phyloP scores from a whole-genome alignment of 768 basidiomycete genomes.

The Russula foetens region DNA sequence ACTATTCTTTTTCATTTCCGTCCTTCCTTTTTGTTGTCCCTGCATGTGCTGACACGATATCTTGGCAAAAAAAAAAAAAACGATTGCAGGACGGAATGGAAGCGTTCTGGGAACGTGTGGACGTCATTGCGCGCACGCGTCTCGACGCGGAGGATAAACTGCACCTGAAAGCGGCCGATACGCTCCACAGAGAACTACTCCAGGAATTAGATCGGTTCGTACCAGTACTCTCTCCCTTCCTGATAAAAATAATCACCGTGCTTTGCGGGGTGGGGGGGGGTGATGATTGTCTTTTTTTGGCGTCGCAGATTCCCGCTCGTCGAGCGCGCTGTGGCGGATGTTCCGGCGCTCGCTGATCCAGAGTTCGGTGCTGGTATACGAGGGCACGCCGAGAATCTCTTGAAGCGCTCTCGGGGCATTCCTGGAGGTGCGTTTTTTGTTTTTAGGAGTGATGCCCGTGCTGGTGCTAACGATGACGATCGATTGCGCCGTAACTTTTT shows the following conservation, averaged over 20 bases:
- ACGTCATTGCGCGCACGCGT: slow-evolving; percentile 48
- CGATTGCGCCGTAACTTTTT: no score
- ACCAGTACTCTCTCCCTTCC: neutral
- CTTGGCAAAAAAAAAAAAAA: no score
- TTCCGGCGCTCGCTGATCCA: slow-evolving; percentile 13
- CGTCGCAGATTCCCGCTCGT: slow-evolving; percentile 9
- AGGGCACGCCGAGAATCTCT: slow-evolving; percentile 4
- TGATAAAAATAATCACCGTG: neutral
- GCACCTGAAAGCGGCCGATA: slow-evolving; percentile 40
- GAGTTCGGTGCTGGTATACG: slow-evolving; percentile 12
- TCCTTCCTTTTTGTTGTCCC: no score
- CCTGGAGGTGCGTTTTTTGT: neutral
- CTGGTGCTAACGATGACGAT: no score
- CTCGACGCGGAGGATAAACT: slow-evolving; percentile 43
- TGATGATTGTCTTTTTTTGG: neutral
- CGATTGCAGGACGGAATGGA: slow-evolving; percentile 40
- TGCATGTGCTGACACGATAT: no score
- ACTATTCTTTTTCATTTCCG: neutral
- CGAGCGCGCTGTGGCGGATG: slow-evolving; percentile 15
- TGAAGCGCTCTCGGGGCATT: slow-evolving; percentile 2
- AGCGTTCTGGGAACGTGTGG: slow-evolving; percentile 44
- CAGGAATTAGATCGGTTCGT: slow-evolving; percentile 59
- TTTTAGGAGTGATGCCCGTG: no score
- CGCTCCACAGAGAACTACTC: slow-evolving; percentile 47
- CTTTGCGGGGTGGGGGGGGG: no score